Base-by-base conservation (phyloP, 306 rosid species). In the Sphenostylis stenocarpa region DNA sequence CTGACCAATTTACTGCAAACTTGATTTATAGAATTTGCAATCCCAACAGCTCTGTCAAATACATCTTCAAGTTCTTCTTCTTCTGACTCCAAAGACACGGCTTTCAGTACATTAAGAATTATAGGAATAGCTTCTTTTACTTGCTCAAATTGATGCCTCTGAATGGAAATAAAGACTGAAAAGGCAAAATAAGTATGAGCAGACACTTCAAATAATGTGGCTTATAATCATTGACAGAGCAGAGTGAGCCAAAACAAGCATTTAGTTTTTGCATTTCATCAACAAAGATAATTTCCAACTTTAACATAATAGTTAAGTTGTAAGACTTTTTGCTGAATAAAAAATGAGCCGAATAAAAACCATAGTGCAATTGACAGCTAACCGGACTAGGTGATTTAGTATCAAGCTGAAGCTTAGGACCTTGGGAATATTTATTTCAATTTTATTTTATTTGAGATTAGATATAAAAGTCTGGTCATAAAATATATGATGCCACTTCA, bases 81-180 rank as follows among this genome's bases (percentile, higher is more conserved):
- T 7, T 90, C 81, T 21, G 84, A 79, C 72, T 88, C 87, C 66
- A 77, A 87, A 75, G 90, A 82, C 67, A 77, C 78, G 10, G 80
- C 75, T 85, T 89, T 88, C 83, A 95, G 77, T 72, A 89, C 94
- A 82, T 85, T 83, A 67, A 95, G 89, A 76, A 90, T 86, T 78
- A 90, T 68, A 16, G 97, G 92, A 86, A 87, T 51, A 28, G 87
- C 89, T 52, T 33, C 89, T 83, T 86, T 92, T 70, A 86, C 83
- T 85, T 90, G 97, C 87, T 89, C 91, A 81, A 81, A 95, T 65
- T 88, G 97, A 82, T 83, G 99, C 91, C 91, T 95, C 80, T 53
- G 81, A 81, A 90, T 87, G 83, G 89, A 89, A 55, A 82, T 51
- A 78, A 95, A 52, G 61, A 87, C 99, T 95, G 93, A 77, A 87